Base-by-base conservation (phyloP, 2,329 filamentous ascomycete species). In the Harringtonia aguacate region DNA sequence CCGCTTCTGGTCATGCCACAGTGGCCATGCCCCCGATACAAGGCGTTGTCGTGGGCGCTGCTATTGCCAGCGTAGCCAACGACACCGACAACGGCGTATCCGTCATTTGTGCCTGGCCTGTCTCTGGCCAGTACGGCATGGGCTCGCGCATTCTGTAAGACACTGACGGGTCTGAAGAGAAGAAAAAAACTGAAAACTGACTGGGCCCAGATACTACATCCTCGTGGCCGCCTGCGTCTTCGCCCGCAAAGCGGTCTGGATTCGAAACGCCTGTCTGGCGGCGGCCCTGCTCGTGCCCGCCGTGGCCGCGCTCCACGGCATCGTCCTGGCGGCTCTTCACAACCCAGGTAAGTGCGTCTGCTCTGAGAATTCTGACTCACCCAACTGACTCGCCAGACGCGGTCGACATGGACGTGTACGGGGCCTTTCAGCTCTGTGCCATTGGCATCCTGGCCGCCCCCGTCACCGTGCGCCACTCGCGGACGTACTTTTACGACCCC, bases 361-460 rank as follows among this genome's bases (percentile, higher is more conserved):
- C 30, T 17, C 7, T n/a, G n/a, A n/a, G n/a, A n/a, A n/a, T n/a
- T 14, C 28, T 14, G 28, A 14, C 28, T 14, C 8, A 14, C 28
- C 28, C 8, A 30, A 5, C 33, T 35, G 8, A 35, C 15, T 17
- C 12, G 7, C 21, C 45, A 81, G 78, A 63, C 41, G 79, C 75
- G 14, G 70, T 82, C 14, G 79, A 84, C 52, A 75, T 84, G 71
- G 80, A 84, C 51, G 64, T 84, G 4, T 84, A 73, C 45, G 80
- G 80, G 2, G 77, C 78, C 9, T 81, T 84, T 48, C 80, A 84
- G 50, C 56, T 83, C 0, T 84, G 79, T 46, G 69, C 79, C 0
- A 78, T 84, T 31, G 79, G 77, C 13, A 77, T 83, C 15, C 52
- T 84, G 4, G 75, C 77, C 1, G 79, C 75, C 4, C 80, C 79